Evolutionary conservation across 192 early-diverging fungal species (phyloP).

Genomic region (Mortierella antarctica): DNA sequence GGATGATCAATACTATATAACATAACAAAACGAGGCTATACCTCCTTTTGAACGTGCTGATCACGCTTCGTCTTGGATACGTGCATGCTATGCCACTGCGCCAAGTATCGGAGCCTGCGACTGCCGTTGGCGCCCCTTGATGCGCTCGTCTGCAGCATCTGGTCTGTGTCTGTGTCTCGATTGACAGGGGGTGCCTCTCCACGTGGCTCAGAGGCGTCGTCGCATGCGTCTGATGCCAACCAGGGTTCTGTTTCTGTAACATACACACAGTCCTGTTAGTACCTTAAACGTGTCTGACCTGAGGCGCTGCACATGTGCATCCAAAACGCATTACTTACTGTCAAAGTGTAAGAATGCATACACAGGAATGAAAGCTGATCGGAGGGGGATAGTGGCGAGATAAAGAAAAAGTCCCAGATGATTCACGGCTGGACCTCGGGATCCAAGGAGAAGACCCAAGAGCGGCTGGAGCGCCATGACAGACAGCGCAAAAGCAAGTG

Average conservation of each 20-base stretch:
- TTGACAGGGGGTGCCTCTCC: not conserved
- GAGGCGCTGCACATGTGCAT: not conserved
- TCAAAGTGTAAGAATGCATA: not conserved
- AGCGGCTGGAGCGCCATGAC: conserved; percentile 9
- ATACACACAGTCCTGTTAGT: too few species aligned
- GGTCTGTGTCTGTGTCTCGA: too few species aligned
- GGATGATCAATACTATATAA: too few species aligned
- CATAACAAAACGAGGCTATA: too few species aligned
- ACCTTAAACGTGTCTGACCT: too few species aligned
- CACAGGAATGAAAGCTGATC: not conserved
- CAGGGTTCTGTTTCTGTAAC: too few species aligned
- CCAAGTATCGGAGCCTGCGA: conserved; percentile 16
- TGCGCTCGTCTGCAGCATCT: not conserved
- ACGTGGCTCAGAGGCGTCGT: not conserved
- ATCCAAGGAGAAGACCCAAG: conserved; percentile 9
- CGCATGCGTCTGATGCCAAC: too few species aligned
- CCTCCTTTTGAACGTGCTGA: not conserved
- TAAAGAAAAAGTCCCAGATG: conserved; percentile 5
- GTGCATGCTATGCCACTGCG: conserved; percentile 7
- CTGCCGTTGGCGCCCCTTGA: not conserved
- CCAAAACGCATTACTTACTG: conserved; percentile 7
- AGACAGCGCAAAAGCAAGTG: not conserved
- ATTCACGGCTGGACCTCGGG: not conserved
- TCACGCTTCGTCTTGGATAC: not conserved
- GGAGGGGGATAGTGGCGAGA: not conserved